Percentiles rank a stretch among this genome's conserved stretches.
Conservation (phyloP, 768 basidiomycete genomes). For the Coprinopsis strossmayeri region DNA sequence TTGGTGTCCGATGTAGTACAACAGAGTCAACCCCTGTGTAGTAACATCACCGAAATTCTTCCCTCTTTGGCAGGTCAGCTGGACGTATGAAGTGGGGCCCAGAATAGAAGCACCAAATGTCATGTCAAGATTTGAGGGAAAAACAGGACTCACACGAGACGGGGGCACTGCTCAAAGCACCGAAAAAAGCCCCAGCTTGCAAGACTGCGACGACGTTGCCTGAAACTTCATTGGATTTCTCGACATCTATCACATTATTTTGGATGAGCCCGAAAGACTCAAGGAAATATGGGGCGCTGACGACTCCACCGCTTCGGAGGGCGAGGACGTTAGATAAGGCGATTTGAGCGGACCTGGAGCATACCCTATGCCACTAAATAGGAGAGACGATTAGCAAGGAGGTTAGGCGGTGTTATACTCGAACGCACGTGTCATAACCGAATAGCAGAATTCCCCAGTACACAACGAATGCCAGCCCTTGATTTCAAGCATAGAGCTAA, state of each 20-base stretch:
- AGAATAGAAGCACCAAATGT: not conserved
- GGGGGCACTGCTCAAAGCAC: slow-evolving; percentile 68
- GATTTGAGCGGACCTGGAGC: not conserved
- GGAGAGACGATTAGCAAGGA: slow-evolving; percentile 1
- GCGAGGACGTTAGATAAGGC: not conserved
- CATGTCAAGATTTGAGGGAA: not conserved
- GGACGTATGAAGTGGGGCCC: not conserved
- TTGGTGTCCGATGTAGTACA: not conserved
- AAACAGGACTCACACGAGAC: slow-evolving; percentile 45
- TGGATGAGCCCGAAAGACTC: slow-evolving; percentile 53
- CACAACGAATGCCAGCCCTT: slow-evolving; percentile 54
- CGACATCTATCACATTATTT: slow-evolving; percentile 33
- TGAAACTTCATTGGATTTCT: slow-evolving; percentile 45
- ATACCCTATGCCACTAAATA: slow-evolving; percentile 21
- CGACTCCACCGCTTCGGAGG: slow-evolving; percentile 57
- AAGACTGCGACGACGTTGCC: slow-evolving; percentile 85
- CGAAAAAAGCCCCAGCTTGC: slow-evolving; percentile 86
- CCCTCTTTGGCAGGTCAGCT: not conserved
- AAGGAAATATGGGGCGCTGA: slow-evolving; percentile 55
- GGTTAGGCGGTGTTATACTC: not conserved
- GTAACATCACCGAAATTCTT: not conserved
- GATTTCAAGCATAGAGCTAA: not conserved
- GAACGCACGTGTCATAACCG: slow-evolving; percentile 70
- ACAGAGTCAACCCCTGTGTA: not conserved
- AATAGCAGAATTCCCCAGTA: slow-evolving; percentile 83